Conservation (phyloP, 179 eudicot genomes). For the Silene noctiflora region DNA sequence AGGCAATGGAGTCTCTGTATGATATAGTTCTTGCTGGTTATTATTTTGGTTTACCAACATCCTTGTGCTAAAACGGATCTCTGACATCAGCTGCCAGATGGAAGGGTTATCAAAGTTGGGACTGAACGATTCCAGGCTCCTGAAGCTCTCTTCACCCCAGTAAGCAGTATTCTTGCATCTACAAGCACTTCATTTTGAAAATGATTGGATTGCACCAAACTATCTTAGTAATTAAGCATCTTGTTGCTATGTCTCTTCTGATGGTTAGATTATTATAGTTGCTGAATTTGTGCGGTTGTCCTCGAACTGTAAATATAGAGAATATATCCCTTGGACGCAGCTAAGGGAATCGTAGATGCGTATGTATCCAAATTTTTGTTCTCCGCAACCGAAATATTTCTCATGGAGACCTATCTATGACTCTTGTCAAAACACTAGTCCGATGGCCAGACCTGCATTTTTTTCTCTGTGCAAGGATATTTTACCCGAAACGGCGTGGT, state of each 20-base stretch:
- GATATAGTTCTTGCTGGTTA: neutral
- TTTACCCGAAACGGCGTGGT: neutral
- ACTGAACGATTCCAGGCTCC: conserved; percentile 98
- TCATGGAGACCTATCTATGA: too few species aligned
- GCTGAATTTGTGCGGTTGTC: neutral
- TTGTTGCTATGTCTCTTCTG: neutral
- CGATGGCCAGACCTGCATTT: neutral
- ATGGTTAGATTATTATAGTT: neutral
- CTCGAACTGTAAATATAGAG: neutral
- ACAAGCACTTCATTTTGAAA: conserved; percentile 7
- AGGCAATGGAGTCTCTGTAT: neutral
- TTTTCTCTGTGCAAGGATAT: neutral
- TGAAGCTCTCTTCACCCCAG: conserved; percentile 97
- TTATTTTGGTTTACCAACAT: neutral
- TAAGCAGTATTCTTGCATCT: conserved; percentile 37
- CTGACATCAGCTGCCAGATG: conserved; percentile 81
- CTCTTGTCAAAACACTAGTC: neutral
- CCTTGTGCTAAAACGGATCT: neutral
- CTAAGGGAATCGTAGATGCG: neutral
- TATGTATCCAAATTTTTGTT: neutral
- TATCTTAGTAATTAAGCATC: neutral
- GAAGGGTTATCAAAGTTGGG: conserved; percentile 94
- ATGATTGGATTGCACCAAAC: neutral
- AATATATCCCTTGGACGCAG: neutral
- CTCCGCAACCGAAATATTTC: neutral